phyloP scores from a whole-genome alignment of 495 filamentous ascomycete species.

The Penicillium longicatenatum region DNA sequence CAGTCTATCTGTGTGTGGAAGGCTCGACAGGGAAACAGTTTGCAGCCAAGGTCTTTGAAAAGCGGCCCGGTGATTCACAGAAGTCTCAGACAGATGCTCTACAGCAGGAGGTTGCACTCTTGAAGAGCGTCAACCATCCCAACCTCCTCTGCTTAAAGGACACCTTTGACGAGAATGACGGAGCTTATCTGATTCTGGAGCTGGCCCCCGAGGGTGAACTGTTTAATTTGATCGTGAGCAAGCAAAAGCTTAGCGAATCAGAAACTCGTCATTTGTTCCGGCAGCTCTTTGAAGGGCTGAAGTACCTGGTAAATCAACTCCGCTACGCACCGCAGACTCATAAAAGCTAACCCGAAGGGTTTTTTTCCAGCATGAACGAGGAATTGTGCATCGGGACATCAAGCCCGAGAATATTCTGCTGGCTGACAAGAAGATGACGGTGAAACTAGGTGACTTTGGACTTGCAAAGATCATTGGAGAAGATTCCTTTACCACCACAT shows the following conservation, averaged over 20 bases:
- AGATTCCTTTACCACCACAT: conserved; percentile 95
- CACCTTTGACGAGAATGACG: conserved; percentile 88
- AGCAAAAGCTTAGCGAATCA: conserved; percentile 80
- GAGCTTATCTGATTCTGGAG: conserved; percentile 90
- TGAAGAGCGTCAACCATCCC: conserved; percentile 96
- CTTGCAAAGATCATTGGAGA: conserved; percentile 98
- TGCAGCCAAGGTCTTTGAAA: conserved; percentile 94
- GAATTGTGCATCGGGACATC: conserved; percentile 97
- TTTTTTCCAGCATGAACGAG: conserved; percentile 79
- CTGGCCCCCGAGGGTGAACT: conserved; percentile 90
- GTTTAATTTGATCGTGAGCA: conserved; percentile 90
- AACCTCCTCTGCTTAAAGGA: conserved; percentile 93
- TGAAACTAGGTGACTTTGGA: conserved; percentile 97
- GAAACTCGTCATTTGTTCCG: conserved; percentile 85
- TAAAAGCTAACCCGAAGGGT: background rate
- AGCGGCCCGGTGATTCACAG: conserved; percentile 74
- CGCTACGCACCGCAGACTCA: background rate
- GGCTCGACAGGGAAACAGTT: conserved; percentile 78
- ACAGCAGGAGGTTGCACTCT: conserved; percentile 92
- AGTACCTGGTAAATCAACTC: conserved; percentile 75
- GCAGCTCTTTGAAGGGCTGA: conserved; percentile 91
- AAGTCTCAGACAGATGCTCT: conserved; percentile 81
- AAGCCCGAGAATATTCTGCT: conserved; percentile 98
- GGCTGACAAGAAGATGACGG: conserved; percentile 74
- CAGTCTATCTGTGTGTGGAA: conserved; percentile 89